phyloP scores from a whole-genome alignment of 345 rosid genomes.

The Bruguiera parviflora region DNA sequence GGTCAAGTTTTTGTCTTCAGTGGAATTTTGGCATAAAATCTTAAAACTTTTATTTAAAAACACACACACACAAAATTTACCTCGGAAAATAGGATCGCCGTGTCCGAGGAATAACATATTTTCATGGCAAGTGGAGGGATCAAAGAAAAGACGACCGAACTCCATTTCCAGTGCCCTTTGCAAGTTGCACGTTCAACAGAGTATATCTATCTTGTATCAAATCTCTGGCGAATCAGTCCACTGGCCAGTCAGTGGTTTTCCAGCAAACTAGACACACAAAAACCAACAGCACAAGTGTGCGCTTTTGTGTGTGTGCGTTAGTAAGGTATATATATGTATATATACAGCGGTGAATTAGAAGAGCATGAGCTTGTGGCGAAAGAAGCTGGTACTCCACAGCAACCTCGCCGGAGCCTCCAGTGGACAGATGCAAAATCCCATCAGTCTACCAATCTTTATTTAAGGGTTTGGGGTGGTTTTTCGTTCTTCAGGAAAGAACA shows the following conservation, averaged over 20 bases:
- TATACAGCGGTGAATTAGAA: conserved; percentile 36
- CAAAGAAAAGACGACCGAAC: conserved; percentile 58
- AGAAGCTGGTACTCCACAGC: conserved; percentile 94
- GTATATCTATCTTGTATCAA: neutral
- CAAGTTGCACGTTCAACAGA: neutral
- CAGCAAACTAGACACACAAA: neutral
- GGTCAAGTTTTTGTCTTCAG: too few species aligned
- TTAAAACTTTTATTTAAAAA: neutral
- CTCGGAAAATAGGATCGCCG: conserved; percentile 47
- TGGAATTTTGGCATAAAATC: too few species aligned
- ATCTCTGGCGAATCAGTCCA: conserved; percentile 9
- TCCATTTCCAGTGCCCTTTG: conserved; percentile 41
- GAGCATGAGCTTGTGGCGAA: conserved; percentile 90
- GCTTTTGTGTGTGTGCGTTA: neutral
- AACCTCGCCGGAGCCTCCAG: conserved; percentile 82
- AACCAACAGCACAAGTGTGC: neutral
- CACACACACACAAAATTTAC: conserved; percentile 21
- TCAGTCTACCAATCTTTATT: conserved; percentile 32
- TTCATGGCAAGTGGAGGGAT: conserved; percentile 50
- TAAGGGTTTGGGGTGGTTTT: neutral
- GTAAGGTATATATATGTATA: neutral
- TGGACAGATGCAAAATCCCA: conserved; percentile 85
- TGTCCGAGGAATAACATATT: conserved; percentile 63
- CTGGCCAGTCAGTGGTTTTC: neutral
- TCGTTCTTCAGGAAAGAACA: neutral